These are phyloP conservation scores for Kandelia obovata DNA, from an alignment of 345 rosid genomes.

Conservation along the genomic window DNA sequence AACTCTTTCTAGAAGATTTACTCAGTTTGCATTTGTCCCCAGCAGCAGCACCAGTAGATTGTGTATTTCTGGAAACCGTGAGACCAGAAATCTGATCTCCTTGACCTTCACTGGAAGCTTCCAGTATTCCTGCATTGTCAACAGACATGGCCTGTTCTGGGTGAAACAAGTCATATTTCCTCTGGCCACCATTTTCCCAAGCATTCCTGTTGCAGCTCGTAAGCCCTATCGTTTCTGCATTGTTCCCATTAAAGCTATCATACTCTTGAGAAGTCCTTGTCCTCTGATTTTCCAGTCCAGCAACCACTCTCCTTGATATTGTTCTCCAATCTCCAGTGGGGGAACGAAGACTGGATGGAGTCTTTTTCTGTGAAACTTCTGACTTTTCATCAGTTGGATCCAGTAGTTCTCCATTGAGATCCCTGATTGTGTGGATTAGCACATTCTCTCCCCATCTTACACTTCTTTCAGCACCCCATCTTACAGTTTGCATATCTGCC, in stretches of 20 bases:
- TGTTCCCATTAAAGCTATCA: too few species aligned
- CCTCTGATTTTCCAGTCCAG: too few species aligned
- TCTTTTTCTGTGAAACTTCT: conserved; percentile 14
- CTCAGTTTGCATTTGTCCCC: background rate
- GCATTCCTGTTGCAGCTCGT: background rate
- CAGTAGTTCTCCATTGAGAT: conserved; percentile 16
- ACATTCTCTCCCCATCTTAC: conserved; percentile 22
- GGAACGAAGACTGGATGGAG: conserved; percentile 1
- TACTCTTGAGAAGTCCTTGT: too few species aligned
- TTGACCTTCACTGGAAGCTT: conserved; percentile 8
- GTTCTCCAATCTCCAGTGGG: conserved; percentile 14
- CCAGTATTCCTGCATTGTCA: background rate
- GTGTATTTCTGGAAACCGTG: background rate
- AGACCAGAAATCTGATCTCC: conserved; percentile 1
- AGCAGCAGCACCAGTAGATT: background rate
- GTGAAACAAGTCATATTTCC: background rate
- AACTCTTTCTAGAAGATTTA: conserved; percentile 40
- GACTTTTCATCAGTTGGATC: conserved; percentile 19
- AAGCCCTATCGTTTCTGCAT: too few species aligned
- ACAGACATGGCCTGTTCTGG: background rate
- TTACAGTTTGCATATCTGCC: too few species aligned
- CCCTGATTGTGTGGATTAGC: conserved; percentile 12
- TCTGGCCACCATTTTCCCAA: conserved; percentile 7
- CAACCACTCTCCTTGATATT: too few species aligned
- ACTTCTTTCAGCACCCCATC: conserved; percentile 16